Base-by-base conservation (phyloP, 805 yeast genomes). In the Komagataella ulmi region DNA sequence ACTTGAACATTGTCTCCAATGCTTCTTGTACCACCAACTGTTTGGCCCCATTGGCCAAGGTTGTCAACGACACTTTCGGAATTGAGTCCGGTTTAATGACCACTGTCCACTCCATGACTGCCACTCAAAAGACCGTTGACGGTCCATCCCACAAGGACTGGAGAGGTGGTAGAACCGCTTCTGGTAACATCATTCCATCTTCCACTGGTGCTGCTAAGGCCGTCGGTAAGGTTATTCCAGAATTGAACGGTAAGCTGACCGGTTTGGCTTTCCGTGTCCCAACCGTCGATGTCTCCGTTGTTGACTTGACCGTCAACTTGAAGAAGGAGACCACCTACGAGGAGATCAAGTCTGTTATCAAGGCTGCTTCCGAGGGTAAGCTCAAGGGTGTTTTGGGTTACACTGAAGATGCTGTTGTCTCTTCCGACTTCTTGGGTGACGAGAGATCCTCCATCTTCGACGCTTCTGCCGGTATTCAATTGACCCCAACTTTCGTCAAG, bases 151-250 rank as follows among this genome's bases (percentile, higher is more conserved):
- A 83, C 81, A 88, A 88, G 81, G 96, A 88, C 80, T 88, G 96
- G 96, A 85, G 96, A 82, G 96, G 96, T 71, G 96, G 96, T 72
- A 85, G 96, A 78, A 85, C 96, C 63, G 96, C 96, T 68, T 84
- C 91, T 57, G 95, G 90, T 68, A 88, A 88, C 85, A 86, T 88
- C 71, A 88, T 88, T 62, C 96, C 96, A 67, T 87, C 95, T 45
- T 85, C 96, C 57, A 88, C 96, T 58, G 96, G 96, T 82, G 96
- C 96, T 65, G 96, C 96, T 66, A 88, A 88, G 83, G 96, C 96
- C 59, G 96, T 88, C 63, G 96, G 96, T 71, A 87, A 87, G 81
- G 96, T 88, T 63, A 83, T 88, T 65, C 96, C 96, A 59, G 83
- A 77, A 65, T 80, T 88, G 65, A 83, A 84, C 74, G 96, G 96